A percentile compares a stretch with the other conserved stretches of the same genome.
Conservation (phyloP, 768 basidiomycete genomes). For the Cystobasidium onofrii region DNA sequence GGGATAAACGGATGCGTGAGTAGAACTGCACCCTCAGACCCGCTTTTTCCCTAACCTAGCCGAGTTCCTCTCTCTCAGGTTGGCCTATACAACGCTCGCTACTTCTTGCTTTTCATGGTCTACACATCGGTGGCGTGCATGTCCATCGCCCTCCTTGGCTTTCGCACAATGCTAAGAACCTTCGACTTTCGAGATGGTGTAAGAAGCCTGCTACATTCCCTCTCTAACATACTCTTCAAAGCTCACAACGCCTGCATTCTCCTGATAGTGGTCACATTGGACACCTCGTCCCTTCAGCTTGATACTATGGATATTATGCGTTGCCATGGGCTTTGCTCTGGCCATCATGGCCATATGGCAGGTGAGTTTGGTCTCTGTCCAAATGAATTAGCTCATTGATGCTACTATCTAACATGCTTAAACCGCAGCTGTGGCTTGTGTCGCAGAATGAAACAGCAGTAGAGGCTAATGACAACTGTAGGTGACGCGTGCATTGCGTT, state of each 20-base stretch:
- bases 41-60: not conserved
- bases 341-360: constrained; percentile 66
- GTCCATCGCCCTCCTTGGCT: constrained; percentile 60
- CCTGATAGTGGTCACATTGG: constrained; percentile 53
- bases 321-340: constrained; percentile 67
- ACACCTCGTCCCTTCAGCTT: constrained; percentile 65
- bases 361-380: constrained; percentile 45
- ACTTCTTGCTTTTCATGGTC: constrained; percentile 91
- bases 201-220: not conserved
- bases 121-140: constrained; percentile 70
- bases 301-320: constrained; percentile 64
- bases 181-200: constrained; percentile 50
- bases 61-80: constrained; percentile 49
- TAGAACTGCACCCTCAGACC: too few relatives aligned
- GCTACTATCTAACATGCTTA: constrained; percentile 29
- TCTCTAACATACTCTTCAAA: not conserved
- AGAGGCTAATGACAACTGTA: constrained; percentile 74
- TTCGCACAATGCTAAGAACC: constrained; percentile 55
- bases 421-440: constrained; percentile 54
- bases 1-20: constrained; percentile 28
- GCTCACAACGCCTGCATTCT: not conserved
- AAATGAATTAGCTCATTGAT: constrained; percentile 28
- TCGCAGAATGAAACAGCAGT: constrained; percentile 74
- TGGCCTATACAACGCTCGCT: constrained; percentile 86
- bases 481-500: too few relatives aligned